Base-by-base conservation (phyloP, 75 land plant genomes). In the Selaginella tamariscina region DNA sequence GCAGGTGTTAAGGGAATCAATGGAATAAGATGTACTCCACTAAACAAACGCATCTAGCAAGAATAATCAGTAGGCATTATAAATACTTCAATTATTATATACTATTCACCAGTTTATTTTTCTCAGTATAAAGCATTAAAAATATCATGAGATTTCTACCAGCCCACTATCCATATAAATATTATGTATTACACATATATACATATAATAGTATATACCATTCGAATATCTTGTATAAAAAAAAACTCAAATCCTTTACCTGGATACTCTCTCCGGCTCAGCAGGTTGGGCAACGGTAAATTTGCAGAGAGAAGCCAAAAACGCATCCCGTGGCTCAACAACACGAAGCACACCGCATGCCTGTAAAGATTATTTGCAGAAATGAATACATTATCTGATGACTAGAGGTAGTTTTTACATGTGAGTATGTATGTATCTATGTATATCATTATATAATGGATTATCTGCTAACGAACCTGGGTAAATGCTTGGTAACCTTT, bases 401-500 rank as follows among this genome's bases (percentile, higher is more conserved):
- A 22, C 21, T 20, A 11, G n/a, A n/a, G n/a, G n/a, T n/a, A n/a
- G n/a, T n/a, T n/a, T n/a, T n/a, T n/a, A n/a, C n/a, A n/a, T n/a
- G n/a, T n/a, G n/a, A n/a, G n/a, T n/a, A n/a, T n/a, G 27, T 9
- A 56, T 9, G 27, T 56, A 56, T 56, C 23, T 56, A 9, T 56
- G 27, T 56, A 56, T 56, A 56, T 56, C 23, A 1, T 24, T 9
- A 64, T 64, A 15, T 15, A 39, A 39, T 39, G 49, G 49, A 5
- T n/a, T 15, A 39, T 5, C 49, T 39, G 49, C 5, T 39, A 5
- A 5, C 49, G 15, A 24, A 91, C 98, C 90, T 92, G 91, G 39
- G 98, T 90, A 67, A 90, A 94, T 65, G 98, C 98, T 69, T 94
- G 98, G 69, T 94, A 94, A 8, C 91, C 98, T 70, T 94, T 94